Conservation (phyloP, 495 filamentous ascomycete genomes). For the Tuber aestivum region DNA sequence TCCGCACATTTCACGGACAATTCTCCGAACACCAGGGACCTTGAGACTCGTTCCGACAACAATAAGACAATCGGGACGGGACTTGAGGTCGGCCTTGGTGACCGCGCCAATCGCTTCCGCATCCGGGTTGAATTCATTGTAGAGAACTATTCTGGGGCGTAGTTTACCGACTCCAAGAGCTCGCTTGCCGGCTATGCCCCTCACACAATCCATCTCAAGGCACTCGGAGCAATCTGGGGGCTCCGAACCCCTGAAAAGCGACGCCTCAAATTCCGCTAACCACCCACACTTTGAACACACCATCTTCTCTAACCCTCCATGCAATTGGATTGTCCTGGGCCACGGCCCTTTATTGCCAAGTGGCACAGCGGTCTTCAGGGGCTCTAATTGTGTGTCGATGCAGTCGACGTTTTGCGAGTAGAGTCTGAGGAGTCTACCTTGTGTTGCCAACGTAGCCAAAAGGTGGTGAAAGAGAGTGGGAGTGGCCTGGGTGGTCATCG, state of each 20-base stretch:
- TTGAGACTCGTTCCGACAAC: constrained; percentile 95
- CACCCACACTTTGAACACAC: constrained; percentile 86
- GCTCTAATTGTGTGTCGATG: constrained; percentile 77
- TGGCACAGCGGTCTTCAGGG: constrained; percentile 71
- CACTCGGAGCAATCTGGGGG: constrained; percentile 78
- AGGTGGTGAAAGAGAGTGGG: constrained; percentile 92
- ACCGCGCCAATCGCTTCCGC: constrained; percentile 92
- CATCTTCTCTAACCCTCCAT: constrained; percentile 92
- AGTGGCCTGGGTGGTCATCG: constrained; percentile 63
- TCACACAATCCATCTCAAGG: constrained; percentile 64
- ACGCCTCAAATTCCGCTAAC: constrained; percentile 67
- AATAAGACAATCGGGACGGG: constrained; percentile 80
- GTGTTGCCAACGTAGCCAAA: constrained; percentile 79
- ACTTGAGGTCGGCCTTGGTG: constrained; percentile 72
- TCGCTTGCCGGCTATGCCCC: constrained; percentile 74
- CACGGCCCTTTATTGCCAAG: constrained; percentile 70
- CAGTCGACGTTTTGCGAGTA: constrained; percentile 97
- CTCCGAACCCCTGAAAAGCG: constrained; percentile 73
- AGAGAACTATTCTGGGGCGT: constrained; percentile 87
- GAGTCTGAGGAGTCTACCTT: constrained; percentile 81
- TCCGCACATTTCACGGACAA: constrained; percentile 84
- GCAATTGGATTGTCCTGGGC: constrained; percentile 88
- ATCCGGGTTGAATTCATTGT: constrained; percentile 95
- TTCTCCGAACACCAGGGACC: constrained; percentile 80
- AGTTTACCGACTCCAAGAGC: constrained; percentile 90